Evolutionary conservation across 371 early-diverging fungal genomes (phyloP), one percentile per base, ranked within the genome.

Genomic region (Sporodiniella umbellata): DNA sequence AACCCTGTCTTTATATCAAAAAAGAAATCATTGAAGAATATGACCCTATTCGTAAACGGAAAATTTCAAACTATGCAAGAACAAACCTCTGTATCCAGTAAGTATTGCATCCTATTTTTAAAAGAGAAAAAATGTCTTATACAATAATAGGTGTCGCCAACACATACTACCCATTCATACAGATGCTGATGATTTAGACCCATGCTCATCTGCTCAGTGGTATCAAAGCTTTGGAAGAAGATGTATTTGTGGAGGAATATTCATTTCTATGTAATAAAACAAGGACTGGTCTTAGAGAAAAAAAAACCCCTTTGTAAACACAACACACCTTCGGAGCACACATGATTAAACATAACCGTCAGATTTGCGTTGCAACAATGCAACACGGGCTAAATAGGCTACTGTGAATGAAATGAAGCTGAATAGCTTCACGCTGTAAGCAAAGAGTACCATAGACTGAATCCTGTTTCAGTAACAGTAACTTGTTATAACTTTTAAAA

Each of bases 241-340:
- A 11, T 72, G 72, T 58, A 42, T 72, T 14, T 72, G 72, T 48
- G 72, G 69, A 39, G 69, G 72, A n/a, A 35, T 63, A n/a, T 68
- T 63, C 43, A 49, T 55, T 30, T 68, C 35, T 0, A 35, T 35
- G 4, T 6, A 35, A 35, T 35, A 35, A 35, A 35, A 31, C 2
- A 31, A 14, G 15, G 4, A 5, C 4, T 35, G 4, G 8, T 35
- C 15, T 35, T 15, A 35, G 19, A 58, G 10, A 28, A 28, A 28
- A 28, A 28, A 28, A 28, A 28, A 28, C n/a, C n/a, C n/a, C n/a
- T n/a, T n/a, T n/a, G n/a, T n/a, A n/a, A n/a, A n/a, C n/a, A n/a
- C n/a, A n/a, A n/a, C n/a, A n/a, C n/a, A n/a, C n/a, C n/a, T n/a
- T n/a, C n/a, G n/a, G n/a, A n/a, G n/a, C n/a, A n/a, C n/a, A n/a